Evolutionary conservation across 2,329 filamentous ascomycete species (phyloP).

Genomic region (Madurella fahalii): DNA sequence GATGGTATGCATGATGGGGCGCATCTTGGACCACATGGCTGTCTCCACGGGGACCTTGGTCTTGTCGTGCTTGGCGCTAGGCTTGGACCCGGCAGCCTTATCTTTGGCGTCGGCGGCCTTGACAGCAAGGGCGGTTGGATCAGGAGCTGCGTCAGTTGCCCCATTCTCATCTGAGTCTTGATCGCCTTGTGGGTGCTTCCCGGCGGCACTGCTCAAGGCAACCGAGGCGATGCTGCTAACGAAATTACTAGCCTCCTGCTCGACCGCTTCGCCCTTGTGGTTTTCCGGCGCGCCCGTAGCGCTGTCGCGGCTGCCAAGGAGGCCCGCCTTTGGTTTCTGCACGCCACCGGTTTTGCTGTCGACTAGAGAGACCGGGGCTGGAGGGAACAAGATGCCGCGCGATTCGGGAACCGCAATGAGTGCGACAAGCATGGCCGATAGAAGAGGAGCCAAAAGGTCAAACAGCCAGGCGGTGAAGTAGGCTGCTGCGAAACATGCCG

Average conservation of each 20-base stretch:
- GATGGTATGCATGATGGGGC: constrained; percentile 62
- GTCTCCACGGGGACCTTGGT: constrained; percentile 74
- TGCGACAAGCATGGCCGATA: constrained; percentile 56
- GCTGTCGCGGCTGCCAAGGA: constrained; percentile 71
- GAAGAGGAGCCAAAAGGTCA: constrained; percentile 63
- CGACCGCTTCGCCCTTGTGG: constrained; percentile 76
- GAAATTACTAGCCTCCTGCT: constrained; percentile 78
- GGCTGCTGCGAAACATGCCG: constrained; percentile 54
- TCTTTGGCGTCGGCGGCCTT: constrained; percentile 40
- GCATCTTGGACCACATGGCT: constrained; percentile 71
- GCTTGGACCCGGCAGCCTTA: constrained; percentile 43
- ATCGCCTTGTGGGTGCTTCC: constrained; percentile 68
- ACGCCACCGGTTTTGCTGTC: constrained; percentile 66
- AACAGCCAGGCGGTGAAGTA: constrained; percentile 65
- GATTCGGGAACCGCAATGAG: constrained; percentile 63
- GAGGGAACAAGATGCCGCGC: constrained; percentile 66
- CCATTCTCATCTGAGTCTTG: constrained; percentile 45
- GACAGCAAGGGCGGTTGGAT: constrained; percentile 36
- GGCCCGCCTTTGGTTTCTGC: constrained; percentile 71
- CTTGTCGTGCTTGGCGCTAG: constrained; percentile 59
- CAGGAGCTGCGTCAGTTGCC: constrained; percentile 27
- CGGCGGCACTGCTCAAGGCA: constrained; percentile 69
- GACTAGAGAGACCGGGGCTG: constrained; percentile 71
- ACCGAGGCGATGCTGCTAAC: constrained; percentile 70
- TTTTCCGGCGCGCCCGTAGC: constrained; percentile 79